Conservation (phyloP, 2,329 filamentous ascomycete genomes). For the Alternaria sp. region DNA sequence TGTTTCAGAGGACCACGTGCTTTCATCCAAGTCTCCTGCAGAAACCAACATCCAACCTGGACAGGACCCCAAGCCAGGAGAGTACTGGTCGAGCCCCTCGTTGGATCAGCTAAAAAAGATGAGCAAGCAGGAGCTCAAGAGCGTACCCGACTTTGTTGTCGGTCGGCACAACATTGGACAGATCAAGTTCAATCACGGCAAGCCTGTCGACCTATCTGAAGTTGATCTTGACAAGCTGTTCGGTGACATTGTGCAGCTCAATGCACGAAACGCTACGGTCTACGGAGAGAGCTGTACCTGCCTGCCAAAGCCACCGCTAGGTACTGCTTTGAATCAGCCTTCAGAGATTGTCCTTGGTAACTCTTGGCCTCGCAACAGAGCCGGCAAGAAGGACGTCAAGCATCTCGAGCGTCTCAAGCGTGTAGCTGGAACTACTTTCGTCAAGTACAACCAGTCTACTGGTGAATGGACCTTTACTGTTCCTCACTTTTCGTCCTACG, state of each 20-base stretch:
- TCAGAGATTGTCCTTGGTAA: constrained; percentile 88
- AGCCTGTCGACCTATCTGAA: constrained; percentile 76
- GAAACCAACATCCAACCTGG: constrained; percentile 42
- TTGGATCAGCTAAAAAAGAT: constrained; percentile 78
- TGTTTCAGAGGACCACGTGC: constrained; percentile 74
- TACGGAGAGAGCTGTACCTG: constrained; percentile 65
- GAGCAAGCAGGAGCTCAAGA: constrained; percentile 79
- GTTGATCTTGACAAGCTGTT: constrained; percentile 83
- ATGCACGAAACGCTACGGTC: constrained; percentile 82
- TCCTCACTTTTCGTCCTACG: constrained; percentile 97
- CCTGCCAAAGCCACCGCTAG: constrained; percentile 78
- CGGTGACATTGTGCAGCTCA: constrained; percentile 77
- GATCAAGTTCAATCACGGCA: constrained; percentile 72
- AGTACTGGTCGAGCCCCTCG: constrained; percentile 86
- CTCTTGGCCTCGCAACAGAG: constrained; percentile 84
- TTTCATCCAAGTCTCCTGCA: constrained; percentile 48
- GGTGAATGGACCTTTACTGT: constrained; percentile 92
- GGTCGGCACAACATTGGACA: constrained; percentile 83
- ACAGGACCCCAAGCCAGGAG: constrained; percentile 68
- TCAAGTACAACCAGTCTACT: constrained; percentile 78
- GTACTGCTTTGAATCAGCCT: constrained; percentile 90
- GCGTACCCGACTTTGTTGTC: constrained; percentile 77
- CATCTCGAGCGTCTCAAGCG: constrained; percentile 83
- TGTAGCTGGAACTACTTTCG: constrained; percentile 81
- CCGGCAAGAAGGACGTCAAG: constrained; percentile 74